A percentile compares a stretch with the other conserved stretches of the same genome.
These are phyloP conservation scores for Agaricus sinodeliciosus DNA, from an alignment of 768 basidiomycete genomes.

Conservation along the genomic window DNA sequence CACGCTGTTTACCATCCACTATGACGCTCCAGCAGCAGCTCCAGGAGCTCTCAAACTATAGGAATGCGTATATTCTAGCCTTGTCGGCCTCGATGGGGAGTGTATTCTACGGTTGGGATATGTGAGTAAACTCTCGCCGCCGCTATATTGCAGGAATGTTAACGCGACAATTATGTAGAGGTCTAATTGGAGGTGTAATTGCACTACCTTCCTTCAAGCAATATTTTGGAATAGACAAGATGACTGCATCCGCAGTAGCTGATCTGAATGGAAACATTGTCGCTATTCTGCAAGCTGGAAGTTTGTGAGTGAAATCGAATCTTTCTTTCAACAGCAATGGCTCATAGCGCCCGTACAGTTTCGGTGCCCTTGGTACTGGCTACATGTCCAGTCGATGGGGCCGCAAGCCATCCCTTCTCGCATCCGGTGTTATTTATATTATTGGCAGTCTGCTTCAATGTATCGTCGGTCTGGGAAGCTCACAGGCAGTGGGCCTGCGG, in stretches of 20 bases:
- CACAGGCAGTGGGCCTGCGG: conserved; percentile 23
- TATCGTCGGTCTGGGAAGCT: conserved; percentile 37
- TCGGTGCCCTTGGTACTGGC: conserved; percentile 36
- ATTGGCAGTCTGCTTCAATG: conserved; percentile 41
- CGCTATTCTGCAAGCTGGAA: conserved; percentile 40
- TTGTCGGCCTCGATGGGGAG: conserved; percentile 41
- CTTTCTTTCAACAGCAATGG: not conserved
- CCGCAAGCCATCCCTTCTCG: conserved; percentile 36
- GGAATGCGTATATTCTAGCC: conserved; percentile 41
- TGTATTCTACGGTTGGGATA: conserved; percentile 47
- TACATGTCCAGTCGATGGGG: conserved; percentile 37
- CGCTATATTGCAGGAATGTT: not conserved
- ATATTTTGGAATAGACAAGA: conserved; percentile 40
- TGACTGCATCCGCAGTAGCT: conserved; percentile 28
- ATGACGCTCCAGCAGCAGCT: conserved; percentile 15
- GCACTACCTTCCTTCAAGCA: conserved; percentile 38
- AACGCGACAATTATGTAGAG: conserved; percentile 13
- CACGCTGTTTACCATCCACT: conserved; percentile 14
- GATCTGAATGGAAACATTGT: conserved; percentile 45
- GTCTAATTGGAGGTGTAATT: conserved; percentile 43
- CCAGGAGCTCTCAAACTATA: conserved; percentile 22
- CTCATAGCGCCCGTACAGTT: conserved; percentile 22
- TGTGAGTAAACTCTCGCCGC: conserved; percentile 16
- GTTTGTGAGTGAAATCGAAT: conserved; percentile 29
- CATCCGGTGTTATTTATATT: conserved; percentile 39